phyloP scores from a whole-genome alignment of 345 rosid species.

The Draba incana region DNA sequence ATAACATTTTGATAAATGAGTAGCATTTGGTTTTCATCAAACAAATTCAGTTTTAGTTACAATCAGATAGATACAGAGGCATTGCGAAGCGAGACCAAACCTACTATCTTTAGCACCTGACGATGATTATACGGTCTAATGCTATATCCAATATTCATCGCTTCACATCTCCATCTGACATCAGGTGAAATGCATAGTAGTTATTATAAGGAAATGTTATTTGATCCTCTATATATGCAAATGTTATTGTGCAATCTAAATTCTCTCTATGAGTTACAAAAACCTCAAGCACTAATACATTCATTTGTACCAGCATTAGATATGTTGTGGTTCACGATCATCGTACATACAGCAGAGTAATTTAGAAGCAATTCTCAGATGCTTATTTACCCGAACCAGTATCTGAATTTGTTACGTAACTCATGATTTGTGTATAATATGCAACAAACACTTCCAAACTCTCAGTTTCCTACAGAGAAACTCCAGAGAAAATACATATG shows the following conservation, averaged over 20 bases:
- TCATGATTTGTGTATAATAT: not conserved
- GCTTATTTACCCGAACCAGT: not conserved
- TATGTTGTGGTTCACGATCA: not conserved
- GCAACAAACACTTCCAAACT: not conserved
- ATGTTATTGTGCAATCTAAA: constrained; percentile 3
- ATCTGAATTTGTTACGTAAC: too few relatives aligned
- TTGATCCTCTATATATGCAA: not conserved
- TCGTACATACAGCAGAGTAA: not conserved
- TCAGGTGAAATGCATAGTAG: constrained; percentile 3
- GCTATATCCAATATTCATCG: constrained; percentile 15
- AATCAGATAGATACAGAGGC: constrained; percentile 31
- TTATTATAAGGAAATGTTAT: not conserved
- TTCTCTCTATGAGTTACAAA: not conserved
- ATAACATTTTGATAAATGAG: constrained; percentile 17
- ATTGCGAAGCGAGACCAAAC: constrained; percentile 21
- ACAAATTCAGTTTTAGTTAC: constrained; percentile 28
- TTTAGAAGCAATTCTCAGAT: not conserved
- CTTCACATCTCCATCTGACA: constrained; percentile 32
- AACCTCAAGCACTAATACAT: not conserved
- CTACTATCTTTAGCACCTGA: constrained; percentile 12
- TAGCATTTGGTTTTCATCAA: constrained; percentile 6
- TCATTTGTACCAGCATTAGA: not conserved
- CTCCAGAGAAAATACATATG: not conserved
- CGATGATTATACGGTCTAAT: constrained; percentile 1
- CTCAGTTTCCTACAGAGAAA: not conserved